Evolutionary conservation across 1,284 basidiomycete genomes (phyloP).

Genomic region (Grifola frondosa): DNA sequence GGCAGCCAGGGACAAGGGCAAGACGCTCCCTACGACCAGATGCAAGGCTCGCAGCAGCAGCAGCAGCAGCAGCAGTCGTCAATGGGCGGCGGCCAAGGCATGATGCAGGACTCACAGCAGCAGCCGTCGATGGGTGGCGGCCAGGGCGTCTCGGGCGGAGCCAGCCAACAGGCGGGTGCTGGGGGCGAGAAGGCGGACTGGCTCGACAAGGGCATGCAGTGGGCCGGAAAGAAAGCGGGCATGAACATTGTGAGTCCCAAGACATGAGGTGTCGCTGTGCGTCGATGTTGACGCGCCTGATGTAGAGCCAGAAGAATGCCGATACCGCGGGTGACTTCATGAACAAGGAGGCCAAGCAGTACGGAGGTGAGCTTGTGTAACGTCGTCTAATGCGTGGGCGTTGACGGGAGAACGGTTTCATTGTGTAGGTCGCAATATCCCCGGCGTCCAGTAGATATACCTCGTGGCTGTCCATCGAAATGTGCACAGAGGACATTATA

Average conservation of each 20-base stretch:
- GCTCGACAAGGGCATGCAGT: conserved; percentile 31
- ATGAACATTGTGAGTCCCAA: conserved; percentile 26
- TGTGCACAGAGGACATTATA: too few species aligned
- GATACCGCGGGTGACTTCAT: conserved; percentile 29
- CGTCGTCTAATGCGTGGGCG: neutral
- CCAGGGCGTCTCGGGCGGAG: conserved; percentile 18
- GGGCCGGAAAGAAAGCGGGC: conserved; percentile 26
- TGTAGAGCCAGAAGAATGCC: conserved; percentile 30
- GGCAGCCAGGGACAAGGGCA: conserved; percentile 15
- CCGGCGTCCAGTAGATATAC: conserved; percentile 26
- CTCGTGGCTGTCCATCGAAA: too few species aligned
- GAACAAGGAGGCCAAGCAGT: conserved; percentile 26
- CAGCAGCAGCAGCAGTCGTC: conserved; percentile 8
- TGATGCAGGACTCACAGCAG: conserved; percentile 6
- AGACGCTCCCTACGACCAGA: too few species aligned
- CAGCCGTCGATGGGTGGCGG: conserved; percentile 12
- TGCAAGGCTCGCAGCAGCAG: conserved; percentile 13
- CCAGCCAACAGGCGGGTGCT: conserved; percentile 9
- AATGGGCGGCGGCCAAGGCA: conserved; percentile 22
- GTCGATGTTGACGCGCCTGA: neutral
- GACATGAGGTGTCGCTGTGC: neutral
- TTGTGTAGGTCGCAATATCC: conserved; percentile 24
- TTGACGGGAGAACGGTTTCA: neutral
- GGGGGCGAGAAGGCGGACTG: conserved; percentile 29
- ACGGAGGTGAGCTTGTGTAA: conserved; percentile 18